Evolutionary conservation across 2,329 filamentous ascomycete genomes (phyloP), one percentile per base, ranked within the genome.

Genomic region (Berkeleyomyces basicola): DNA sequence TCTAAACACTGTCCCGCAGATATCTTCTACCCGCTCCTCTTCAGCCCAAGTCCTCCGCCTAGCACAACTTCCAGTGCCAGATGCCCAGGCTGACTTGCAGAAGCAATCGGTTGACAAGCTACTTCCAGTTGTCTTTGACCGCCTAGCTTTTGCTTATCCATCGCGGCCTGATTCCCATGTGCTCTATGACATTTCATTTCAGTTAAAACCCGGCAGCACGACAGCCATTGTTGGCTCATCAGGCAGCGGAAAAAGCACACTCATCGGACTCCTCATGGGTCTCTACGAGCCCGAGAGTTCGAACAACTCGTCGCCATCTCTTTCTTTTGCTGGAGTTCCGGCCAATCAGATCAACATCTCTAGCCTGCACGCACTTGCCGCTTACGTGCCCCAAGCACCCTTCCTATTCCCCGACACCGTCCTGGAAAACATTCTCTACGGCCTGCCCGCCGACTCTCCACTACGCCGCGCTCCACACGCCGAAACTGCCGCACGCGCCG

Each of bases 211-310:
- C 0, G 83, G 85, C 31, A 82, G 80, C 3, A 87, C 82, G 67
- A 85, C 85, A 0, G 90, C 88, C 2, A 82, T 97, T 23, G 90
- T 95, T 1, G 91, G 92, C 0, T 75, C 81, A 0, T 96, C 90
- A 0, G 92, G 93, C 0, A 88, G 86, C n/a, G 92, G 93, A 0
- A 97, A 99, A 74, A 91, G 87, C 11, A 96, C 92, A 0, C 78
- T 96, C 43, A 79, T 86, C 0, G 82, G 86, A 0, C 74, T 97
- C 0, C 76, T 97, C 0, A 74, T 95, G 3, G 82, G 86, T 0
- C 77, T 96, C 0, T 90, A 93, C 67, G 67, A 72, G 1, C 77
- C 79, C 0, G 40, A 63, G n/a, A 46, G 11, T 7, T 16, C 37
- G 4, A 40, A 42, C 33, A 14, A 23, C 16, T 36, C 58, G 40